Evolutionary conservation across 441 rosid genomes (phyloP), one percentile per base, ranked within the genome.

Genomic region (Lepidium campestre): DNA sequence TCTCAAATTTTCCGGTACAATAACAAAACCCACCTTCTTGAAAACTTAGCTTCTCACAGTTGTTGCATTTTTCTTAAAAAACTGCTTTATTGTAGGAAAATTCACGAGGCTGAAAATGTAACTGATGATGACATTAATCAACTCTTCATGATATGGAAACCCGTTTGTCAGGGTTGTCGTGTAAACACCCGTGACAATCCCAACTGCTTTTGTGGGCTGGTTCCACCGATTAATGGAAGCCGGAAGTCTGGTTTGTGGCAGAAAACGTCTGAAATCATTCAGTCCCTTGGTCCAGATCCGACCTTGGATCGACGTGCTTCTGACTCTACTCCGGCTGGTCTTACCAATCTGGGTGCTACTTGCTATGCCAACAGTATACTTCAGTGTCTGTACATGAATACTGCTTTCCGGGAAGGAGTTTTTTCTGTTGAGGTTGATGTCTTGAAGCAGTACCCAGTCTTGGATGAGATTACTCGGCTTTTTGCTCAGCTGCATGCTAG

Each of bases 361-460:
- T 91, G 99, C 80, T 94, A 94, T 76, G 99, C 99, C 29, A 94
- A 94, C 72, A 94, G 99, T 77, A 91, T 94, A 74, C 90, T 94
- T 44, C 99, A 94, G 73, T 91, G 88, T 77, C 70, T 94, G 20
- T 86, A 91, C 81, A 91, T 89, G 99, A 91, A 89, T 63, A 71
- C 83, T 68, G 81, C 85, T 17, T 94, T 94, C 46, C 77, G 99
- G 20, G 83, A 80, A 73, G 90, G 93, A 37, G 83, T 94, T 75
- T 94, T 94, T 73, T 82, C 91, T 69, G 85, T 89, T 46, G 99
- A 94, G 65, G 79, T 85, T 9, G 86, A 86, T 76, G 78, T 89
- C 49, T 67, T 91, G 76, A 86, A 75, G 40, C 86, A 83, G 70
- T 83, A 84, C 31, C 96, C 96, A 10, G 97, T 94, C 45, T 73